Conservation (phyloP, 306 rosid species). For the Pueraria montana region DNA sequence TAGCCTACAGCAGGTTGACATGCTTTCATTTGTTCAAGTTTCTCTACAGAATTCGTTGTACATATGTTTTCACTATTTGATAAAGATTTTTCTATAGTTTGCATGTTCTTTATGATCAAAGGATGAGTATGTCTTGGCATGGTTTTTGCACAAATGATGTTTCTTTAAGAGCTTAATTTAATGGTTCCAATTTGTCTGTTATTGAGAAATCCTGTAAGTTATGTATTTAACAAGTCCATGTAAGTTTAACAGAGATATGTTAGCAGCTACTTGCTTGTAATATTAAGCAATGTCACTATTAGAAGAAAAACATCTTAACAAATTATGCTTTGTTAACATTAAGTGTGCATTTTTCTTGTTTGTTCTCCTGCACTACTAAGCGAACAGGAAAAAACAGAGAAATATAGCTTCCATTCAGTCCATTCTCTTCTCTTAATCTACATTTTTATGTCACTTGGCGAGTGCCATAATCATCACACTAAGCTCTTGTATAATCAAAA, state of each 20-base stretch:
- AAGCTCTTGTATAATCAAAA: constrained; percentile 21
- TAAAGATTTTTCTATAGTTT: constrained; percentile 11
- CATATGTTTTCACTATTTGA: neutral
- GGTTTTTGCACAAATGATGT: constrained; percentile 24
- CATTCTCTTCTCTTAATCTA: constrained; percentile 10
- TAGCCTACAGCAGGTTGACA: neutral
- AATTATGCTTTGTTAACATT: constrained; percentile 6
- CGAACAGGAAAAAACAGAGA: constrained; percentile 32
- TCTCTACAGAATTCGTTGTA: constrained; percentile 4
- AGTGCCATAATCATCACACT: neutral
- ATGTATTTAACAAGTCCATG: neutral
- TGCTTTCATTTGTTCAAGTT: constrained; percentile 31
- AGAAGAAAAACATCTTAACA: neutral
- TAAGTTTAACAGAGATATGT: neutral
- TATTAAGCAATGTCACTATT: neutral
- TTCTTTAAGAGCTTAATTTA: constrained; percentile 18
- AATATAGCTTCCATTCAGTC: neutral
- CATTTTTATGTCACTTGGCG: neutral
- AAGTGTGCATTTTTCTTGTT: constrained; percentile 24
- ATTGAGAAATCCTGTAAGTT: neutral
- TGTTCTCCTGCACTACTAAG: constrained; percentile 3
- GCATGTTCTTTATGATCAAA: constrained; percentile 5
- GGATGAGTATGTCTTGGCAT: neutral
- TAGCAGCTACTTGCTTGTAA: constrained; percentile 2
- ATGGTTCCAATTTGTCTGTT: constrained; percentile 7